Percentiles rank a stretch among this genome's conserved stretches.
Conservation (phyloP, 148 eudicot genomes). For the Simmondsia chinensis region DNA sequence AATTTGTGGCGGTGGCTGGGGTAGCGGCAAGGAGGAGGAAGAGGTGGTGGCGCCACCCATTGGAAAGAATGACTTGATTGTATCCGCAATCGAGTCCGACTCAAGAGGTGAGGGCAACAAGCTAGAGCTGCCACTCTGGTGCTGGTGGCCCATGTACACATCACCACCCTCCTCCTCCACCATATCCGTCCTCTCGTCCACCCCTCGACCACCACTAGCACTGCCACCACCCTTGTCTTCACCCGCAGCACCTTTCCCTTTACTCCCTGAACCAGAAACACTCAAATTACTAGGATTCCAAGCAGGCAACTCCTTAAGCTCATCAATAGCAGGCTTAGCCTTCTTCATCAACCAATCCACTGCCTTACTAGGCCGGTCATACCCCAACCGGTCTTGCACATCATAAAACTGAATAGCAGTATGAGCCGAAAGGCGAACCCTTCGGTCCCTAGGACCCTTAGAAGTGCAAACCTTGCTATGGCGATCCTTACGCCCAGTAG, state of each 20-base stretch:
- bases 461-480: slow-evolving; percentile 48
- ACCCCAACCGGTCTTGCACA: slow-evolving; percentile 66
- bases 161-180: slow-evolving; percentile 5
- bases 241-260: too few species aligned
- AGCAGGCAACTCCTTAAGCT: slow-evolving; percentile 67
- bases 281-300: slow-evolving; percentile 52
- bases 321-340: slow-evolving; percentile 42
- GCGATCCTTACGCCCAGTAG: slow-evolving; percentile 24
- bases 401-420: slow-evolving; percentile 62
- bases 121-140: slow-evolving; percentile 15
- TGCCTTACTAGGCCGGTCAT: slow-evolving; percentile 45
- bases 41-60: slow-evolving; percentile 29
- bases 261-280: slow-evolving; percentile 1
- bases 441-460: slow-evolving; percentile 41
- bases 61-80: slow-evolving; percentile 81
- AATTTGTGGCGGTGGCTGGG: slow-evolving; percentile 18
- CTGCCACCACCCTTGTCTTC: too few species aligned
- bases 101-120: slow-evolving; percentile 68
- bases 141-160: slow-evolving; percentile 5
- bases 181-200: slow-evolving; percentile 2
- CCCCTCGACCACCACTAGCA: too few species aligned
- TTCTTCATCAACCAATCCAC: slow-evolving; percentile 60
- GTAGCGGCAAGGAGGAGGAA: slow-evolving; percentile 22
- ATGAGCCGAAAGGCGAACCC: slow-evolving; percentile 41
- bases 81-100: slow-evolving; percentile 72